These are phyloP conservation scores for Arbutus unedo DNA, from an alignment of 148 eudicot genomes.

Conservation along the genomic window DNA sequence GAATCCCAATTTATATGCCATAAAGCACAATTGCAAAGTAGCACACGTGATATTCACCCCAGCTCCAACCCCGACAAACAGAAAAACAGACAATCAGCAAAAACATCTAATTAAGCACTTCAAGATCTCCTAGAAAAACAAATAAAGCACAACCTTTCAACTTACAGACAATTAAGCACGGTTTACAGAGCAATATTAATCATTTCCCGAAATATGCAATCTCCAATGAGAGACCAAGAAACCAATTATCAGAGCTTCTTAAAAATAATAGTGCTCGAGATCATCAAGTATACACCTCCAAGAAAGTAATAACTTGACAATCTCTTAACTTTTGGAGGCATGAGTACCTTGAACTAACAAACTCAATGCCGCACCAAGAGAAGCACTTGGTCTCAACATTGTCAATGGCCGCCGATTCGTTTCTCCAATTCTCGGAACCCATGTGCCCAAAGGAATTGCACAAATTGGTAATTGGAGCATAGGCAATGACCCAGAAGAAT, in stretches of 20 bases:
- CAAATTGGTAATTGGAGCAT: constrained; percentile 58
- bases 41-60: background rate
- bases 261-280: background rate
- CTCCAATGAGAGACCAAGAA: background rate
- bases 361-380: constrained; percentile 57
- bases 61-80: background rate
- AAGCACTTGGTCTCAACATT: constrained; percentile 52
- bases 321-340: background rate
- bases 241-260: background rate
- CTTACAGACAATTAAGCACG: background rate
- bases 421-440: constrained; percentile 69
- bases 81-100: background rate
- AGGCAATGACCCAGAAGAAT: constrained; percentile 50
- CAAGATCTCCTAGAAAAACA: background rate
- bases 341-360: constrained; percentile 61
- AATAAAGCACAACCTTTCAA: background rate
- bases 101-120: background rate
- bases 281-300: background rate
- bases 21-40: background rate
- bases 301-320: background rate
- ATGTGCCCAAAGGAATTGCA: constrained; percentile 55
- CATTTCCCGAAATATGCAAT: background rate
- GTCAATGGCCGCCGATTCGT: constrained; percentile 44
- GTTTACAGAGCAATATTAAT: background rate
- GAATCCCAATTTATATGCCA: background rate